phyloP scores from a whole-genome alignment of 1,284 basidiomycete species.

The Anthracocystis setariae region DNA sequence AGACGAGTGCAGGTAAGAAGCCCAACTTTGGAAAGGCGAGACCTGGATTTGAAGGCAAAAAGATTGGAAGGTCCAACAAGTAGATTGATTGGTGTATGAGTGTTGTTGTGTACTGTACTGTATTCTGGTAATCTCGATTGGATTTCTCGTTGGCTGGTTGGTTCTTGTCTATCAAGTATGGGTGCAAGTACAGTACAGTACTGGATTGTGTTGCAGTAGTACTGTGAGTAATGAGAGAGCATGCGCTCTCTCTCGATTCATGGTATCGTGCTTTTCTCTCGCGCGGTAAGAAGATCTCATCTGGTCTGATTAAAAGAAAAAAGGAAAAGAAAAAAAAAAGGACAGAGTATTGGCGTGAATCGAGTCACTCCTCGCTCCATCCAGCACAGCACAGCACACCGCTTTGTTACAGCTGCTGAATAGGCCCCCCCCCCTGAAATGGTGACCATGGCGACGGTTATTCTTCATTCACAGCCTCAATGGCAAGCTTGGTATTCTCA shows the following conservation, averaged over 20 bases:
- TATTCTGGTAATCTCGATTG: no score
- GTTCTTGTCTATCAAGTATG: no score
- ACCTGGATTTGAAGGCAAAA: conserved; percentile 61
- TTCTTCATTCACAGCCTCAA: no score
- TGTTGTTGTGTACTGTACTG: no score
- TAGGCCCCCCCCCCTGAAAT: no score
- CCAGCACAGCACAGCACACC: not conserved
- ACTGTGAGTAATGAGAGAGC: not conserved
- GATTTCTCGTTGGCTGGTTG: not conserved
- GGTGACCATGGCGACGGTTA: no score
- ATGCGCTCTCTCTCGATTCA: no score
- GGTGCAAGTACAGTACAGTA: not conserved
- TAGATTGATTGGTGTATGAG: no score
- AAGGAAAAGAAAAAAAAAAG: conserved; percentile 2
- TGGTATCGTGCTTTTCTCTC: conserved; percentile 22
- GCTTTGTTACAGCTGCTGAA: no score
- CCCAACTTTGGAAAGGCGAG: conserved; percentile 49
- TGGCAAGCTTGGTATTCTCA: no score
- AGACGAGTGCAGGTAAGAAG: conserved; percentile 43
- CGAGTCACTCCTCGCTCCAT: conserved; percentile 27
- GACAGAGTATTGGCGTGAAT: conserved; percentile 10
- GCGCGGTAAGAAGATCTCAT: conserved; percentile 39
- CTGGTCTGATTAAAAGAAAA: conserved; percentile 3
- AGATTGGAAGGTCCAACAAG: conserved; percentile 45
- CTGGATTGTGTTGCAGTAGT: not conserved